Conservation (phyloP, 805 yeast species). For the Starmerella potacharoeniae region DNA sequence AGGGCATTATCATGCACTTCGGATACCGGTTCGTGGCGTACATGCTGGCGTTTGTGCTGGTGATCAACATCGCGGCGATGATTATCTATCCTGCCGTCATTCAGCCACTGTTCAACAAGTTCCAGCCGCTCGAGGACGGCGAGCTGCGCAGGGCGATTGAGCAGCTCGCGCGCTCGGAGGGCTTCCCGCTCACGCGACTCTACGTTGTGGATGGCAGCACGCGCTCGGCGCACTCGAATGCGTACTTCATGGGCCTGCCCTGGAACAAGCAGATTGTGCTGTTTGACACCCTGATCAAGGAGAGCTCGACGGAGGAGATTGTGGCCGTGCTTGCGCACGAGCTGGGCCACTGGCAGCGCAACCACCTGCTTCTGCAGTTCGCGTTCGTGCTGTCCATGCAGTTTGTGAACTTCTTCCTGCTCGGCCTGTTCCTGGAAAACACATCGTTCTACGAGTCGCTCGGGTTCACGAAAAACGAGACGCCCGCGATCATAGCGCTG, state of each 20-base stretch:
- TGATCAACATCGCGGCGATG: constrained; percentile 60
- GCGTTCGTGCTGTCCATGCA: constrained; percentile 52
- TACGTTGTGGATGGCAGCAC: constrained; percentile 94
- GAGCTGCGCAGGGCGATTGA: constrained; percentile 75
- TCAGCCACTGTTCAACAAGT: constrained; percentile 85
- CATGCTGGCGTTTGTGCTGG: constrained; percentile 58
- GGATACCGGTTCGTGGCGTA: constrained; percentile 77
- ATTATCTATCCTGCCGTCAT: constrained; percentile 74
- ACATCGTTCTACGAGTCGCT: constrained; percentile 64
- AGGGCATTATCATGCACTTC: constrained; percentile 68
- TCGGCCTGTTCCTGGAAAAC: constrained; percentile 73
- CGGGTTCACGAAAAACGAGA: constrained; percentile 50
- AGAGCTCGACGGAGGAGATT: constrained; percentile 64
- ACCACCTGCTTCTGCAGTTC: constrained; percentile 74
- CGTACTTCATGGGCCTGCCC: constrained; percentile 91
- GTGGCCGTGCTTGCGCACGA: constrained; percentile 97
- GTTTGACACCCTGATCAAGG: constrained; percentile 79
- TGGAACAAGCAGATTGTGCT: constrained; percentile 94
- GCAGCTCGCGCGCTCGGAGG: constrained; percentile 56
- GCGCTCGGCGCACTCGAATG: constrained; percentile 93
- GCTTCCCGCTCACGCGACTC: constrained; percentile 77
- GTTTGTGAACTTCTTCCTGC: constrained; percentile 54
- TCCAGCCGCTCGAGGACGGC: constrained; percentile 82
- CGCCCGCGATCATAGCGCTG: constrained; percentile 75
- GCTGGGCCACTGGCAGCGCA: constrained; percentile 93